Percentiles rank a stretch among this genome's conserved stretches.
Evolutionary conservation across 371 early-diverging fungal species (phyloP).

Genomic region (Lichtheimia ornata): DNA sequence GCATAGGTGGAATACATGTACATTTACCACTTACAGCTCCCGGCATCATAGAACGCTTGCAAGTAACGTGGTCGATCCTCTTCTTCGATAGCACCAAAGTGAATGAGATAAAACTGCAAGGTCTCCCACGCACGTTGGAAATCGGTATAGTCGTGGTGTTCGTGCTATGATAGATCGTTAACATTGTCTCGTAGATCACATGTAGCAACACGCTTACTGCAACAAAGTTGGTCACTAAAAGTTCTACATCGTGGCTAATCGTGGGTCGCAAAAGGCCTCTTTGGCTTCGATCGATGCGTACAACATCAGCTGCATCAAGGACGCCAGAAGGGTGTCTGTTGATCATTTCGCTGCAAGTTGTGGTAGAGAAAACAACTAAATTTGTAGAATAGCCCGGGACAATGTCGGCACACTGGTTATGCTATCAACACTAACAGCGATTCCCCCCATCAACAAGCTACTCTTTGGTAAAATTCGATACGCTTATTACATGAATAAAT

Average conservation of each 20-base stretch:
- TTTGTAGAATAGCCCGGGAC: too few relatives aligned
- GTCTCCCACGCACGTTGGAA: conserved; percentile 4
- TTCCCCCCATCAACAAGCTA: too few relatives aligned
- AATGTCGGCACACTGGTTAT: too few relatives aligned
- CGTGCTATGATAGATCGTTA: not conserved
- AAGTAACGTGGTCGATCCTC: conserved; percentile 9
- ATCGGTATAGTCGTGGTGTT: not conserved
- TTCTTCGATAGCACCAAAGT: conserved; percentile 1
- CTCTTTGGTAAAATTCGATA: too few relatives aligned
- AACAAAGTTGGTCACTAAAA: conserved; percentile 3
- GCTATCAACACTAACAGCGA: too few relatives aligned
- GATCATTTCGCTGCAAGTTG: not conserved
- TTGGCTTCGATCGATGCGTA: conserved; percentile 11
- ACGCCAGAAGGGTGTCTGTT: conserved; percentile 2
- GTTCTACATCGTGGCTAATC: conserved; percentile 1
- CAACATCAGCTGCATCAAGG: conserved; percentile 5
- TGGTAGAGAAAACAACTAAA: too few relatives aligned
- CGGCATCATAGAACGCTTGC: conserved; percentile 10
- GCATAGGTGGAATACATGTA: too few relatives aligned
- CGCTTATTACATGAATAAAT: too few relatives aligned
- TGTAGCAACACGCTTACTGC: not conserved
- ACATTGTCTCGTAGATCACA: not conserved
- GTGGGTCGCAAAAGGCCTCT: not conserved
- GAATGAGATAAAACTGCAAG: conserved; percentile 3
- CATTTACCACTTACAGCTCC: conserved; percentile 1